Evolutionary conservation across 2,329 filamentous ascomycete species (phyloP).

Genomic region (Phialophora chinensis): DNA sequence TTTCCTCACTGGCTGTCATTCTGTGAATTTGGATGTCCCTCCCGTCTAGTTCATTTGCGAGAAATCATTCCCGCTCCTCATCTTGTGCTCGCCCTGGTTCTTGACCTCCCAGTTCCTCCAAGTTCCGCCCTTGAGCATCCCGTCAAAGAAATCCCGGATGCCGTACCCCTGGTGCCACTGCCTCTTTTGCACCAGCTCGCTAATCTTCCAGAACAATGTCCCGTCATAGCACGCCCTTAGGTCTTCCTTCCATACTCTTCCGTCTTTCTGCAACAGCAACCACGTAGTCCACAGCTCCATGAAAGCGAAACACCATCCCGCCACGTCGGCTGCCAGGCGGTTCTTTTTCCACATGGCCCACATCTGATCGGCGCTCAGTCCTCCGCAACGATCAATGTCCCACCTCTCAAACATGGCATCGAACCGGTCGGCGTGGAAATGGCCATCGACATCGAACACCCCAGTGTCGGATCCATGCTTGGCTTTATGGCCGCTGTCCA

Average conservation of each 20-base stretch:
- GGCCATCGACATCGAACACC: constrained; percentile 54
- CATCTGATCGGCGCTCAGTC: constrained; percentile 50
- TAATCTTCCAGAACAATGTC: constrained; percentile 37
- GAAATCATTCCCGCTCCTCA: background rate
- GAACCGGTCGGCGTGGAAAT: constrained; percentile 55
- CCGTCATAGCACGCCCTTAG: constrained; percentile 41
- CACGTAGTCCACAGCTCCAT: constrained; percentile 42
- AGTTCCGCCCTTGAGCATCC: constrained; percentile 24
- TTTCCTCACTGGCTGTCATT: background rate
- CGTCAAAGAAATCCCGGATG: constrained; percentile 31
- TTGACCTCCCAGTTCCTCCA: constrained; percentile 37
- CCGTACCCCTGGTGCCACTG: constrained; percentile 34
- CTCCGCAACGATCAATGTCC: constrained; percentile 47
- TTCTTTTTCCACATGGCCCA: constrained; percentile 50
- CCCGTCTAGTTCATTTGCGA: background rate
- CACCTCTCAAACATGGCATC: constrained; percentile 58
- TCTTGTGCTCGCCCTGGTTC: background rate
- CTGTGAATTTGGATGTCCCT: background rate
- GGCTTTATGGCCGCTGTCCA: constrained; percentile 50
- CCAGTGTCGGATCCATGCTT: constrained; percentile 54
- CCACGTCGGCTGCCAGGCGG: constrained; percentile 51
- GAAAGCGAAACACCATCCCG: constrained; percentile 49
- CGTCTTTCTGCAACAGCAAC: constrained; percentile 41
- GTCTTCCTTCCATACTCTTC: constrained; percentile 43
- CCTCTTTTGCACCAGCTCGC: constrained; percentile 17